Evolutionary conservation across 208 protist genomes (phyloP), one percentile per base, ranked within the genome.

Genomic region (Herpetomonas samuelpessoai): DNA sequence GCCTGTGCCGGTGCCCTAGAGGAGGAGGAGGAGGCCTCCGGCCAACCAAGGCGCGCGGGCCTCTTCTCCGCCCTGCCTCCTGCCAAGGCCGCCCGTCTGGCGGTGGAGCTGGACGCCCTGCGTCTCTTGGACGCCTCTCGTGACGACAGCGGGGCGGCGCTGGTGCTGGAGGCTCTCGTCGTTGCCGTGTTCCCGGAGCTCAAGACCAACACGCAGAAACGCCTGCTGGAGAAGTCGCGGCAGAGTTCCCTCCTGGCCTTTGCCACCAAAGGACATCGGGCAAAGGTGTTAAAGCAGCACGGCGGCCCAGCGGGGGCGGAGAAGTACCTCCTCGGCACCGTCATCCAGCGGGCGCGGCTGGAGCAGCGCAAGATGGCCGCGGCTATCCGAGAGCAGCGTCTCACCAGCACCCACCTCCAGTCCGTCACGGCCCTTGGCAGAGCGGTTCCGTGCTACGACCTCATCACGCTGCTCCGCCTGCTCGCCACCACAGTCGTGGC

Each of bases 191-290:
- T 92, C 46, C 85, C 88, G 21, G 67, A 88, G 59, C 71, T 95
- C 1, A 75, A 75, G 39, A 92, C 81, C 22, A 74, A 82, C 18
- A 95, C 88, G n/a, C 74, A 70, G 14, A 58, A 57, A 4, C 41
- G 62, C 19, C 61, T 95, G 62, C 26, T 71, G 41, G 67, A 75
- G 24, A 81, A 83, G 35, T 71, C 83, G n/a, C 68, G 76, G 50
- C 65, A 80, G 46, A 86, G 62, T 39, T 80, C 74, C 14, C 76
- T 95, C 53, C 68, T 89, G 41, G 75, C 76, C 31, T 95, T 91
- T 44, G 76, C 83, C 4, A 92, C 88, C 9, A 73, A 79, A 18
- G 46, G 64, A 9, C 88, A 95, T 44, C 71, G 82, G 3, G 27
- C 52, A 18, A 82, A 87, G 50, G 67, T 92, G n/a, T 65, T 61